Evolutionary conservation across 2,329 filamentous ascomycete species (phyloP).

Genomic region (Nigrospora osmanthi): DNA sequence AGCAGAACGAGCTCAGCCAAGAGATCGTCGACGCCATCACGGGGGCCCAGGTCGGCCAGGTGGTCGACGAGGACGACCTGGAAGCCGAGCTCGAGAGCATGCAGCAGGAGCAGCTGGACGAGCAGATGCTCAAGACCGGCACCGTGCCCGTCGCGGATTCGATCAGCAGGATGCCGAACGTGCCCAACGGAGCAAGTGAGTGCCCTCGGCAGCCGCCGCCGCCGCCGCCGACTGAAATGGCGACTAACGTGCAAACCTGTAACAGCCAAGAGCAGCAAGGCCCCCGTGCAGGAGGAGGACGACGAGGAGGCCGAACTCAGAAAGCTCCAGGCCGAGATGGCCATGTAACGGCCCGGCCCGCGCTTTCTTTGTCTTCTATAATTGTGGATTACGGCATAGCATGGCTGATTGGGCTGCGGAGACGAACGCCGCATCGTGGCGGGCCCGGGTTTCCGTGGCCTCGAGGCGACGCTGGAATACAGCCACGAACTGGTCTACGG

Average conservation of each 20-base stretch:
- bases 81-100: constrained; percentile 78
- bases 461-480: too few species aligned
- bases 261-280: constrained; percentile 40
- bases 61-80: constrained; percentile 78
- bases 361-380: constrained; percentile 5
- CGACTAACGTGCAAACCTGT: constrained; percentile 6
- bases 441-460: too few species aligned
- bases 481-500: too few species aligned
- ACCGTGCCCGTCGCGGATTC: constrained; percentile 74
- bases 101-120: constrained; percentile 88
- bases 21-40: constrained; percentile 87
- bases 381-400: constrained; percentile 6
- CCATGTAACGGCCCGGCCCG: constrained; percentile 56
- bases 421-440: too few species aligned
- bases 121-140: constrained; percentile 87
- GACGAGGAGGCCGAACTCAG: constrained; percentile 93
- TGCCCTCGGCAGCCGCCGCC: constrained; percentile 13
- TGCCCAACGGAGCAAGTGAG: constrained; percentile 70
- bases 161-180: constrained; percentile 68
- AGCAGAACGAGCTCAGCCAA: constrained; percentile 88
- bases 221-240: background rate
- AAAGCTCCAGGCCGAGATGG: constrained; percentile 95
- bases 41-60: constrained; percentile 56
- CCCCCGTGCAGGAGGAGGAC: constrained; percentile 59
- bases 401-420: constrained; percentile 6